Base-by-base conservation (phyloP, 1,284 basidiomycete species). In the Takashimella koratensis region DNA sequence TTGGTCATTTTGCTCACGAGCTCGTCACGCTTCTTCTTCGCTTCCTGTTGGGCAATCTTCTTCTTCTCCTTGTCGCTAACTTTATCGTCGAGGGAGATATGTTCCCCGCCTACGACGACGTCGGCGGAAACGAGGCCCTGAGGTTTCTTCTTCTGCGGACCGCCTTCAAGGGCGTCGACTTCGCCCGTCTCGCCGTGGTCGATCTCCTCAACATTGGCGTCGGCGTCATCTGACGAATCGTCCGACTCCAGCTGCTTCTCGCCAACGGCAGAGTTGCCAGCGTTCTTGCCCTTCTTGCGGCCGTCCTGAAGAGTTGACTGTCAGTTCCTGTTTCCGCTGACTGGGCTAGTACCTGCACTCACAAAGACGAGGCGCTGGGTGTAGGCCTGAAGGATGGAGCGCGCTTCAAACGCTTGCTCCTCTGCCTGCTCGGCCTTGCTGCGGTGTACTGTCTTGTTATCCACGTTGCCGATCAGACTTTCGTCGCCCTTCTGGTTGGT, bases 351-450 rank as follows among this genome's bases (percentile, higher is more conserved):
- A n/a, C n/a, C n/a, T n/a, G n/a, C 13, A 65, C 67, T 60, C 40
- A 68, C 67, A 51, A 68, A 65, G 39, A 71, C 60, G 26, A 77
- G 57, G 10, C 67, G 57, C 10, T 76, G 68, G 1, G 74, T 71
- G 47, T 75, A 76, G 2, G 73, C 67, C 54, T 78, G 71, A 4
- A 75, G 43, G 36, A 72, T 61, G 22, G 69, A 70, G 1, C 70
- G 70, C 21, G 76, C 75, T 53, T 78, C 78, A 59, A 76, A 78
- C 2, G 75, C 75, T 57, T 77, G 77, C 57, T 76, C 67, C 48
- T 79, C 77, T 20, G 74, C 67, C 54, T 78, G 76, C 53, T 78
- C 77, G 10, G 72, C 66, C 53, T 74, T 75, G 44, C 65, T 71
- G 25, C 76, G 62, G 57, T 76, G 74, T 27, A 65, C 68, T 11